These are phyloP conservation scores for Penicillium goetzii DNA, from an alignment of 495 filamentous ascomycete genomes.

Conservation along the genomic window DNA sequence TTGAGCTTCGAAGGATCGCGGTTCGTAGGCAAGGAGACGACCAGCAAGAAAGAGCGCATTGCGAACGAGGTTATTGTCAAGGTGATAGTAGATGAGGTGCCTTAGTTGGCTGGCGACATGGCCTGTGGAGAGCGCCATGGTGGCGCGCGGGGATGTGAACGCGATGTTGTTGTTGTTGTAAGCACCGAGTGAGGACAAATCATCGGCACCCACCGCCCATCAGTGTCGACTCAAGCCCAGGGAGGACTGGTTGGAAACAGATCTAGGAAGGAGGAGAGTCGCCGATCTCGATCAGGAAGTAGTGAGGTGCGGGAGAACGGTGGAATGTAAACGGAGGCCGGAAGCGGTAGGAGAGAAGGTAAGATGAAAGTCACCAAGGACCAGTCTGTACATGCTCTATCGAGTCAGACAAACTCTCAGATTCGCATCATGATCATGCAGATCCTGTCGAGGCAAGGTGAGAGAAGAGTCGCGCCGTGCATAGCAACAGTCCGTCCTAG, in stretches of 20 bases:
- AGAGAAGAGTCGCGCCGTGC: slow-evolving; percentile 10
- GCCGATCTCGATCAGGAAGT: slow-evolving; percentile 20
- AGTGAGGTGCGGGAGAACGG: slow-evolving; percentile 16
- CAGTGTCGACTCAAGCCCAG: slow-evolving; percentile 1
- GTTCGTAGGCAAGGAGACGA: slow-evolving; percentile 81
- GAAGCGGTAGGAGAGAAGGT: slow-evolving; percentile 27
- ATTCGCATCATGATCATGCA: slow-evolving; percentile 18
- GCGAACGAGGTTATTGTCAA: slow-evolving; percentile 84
- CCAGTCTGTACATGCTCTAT: slow-evolving; percentile 17
- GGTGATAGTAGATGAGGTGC: slow-evolving; percentile 86
- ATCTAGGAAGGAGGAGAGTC: slow-evolving; percentile 10
- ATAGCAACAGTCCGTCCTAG: background rate
- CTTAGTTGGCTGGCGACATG: slow-evolving; percentile 75
- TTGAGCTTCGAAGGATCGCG: slow-evolving; percentile 72
- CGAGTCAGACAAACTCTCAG: slow-evolving; percentile 18
- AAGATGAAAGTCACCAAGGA: background rate
- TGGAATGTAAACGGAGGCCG: slow-evolving; percentile 35
- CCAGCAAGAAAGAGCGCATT: slow-evolving; percentile 93
- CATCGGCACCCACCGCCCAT: slow-evolving; percentile 4
- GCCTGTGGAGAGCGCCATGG: slow-evolving; percentile 71
- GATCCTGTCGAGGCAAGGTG: background rate
- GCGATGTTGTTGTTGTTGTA: slow-evolving; percentile 6
- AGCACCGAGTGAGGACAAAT: slow-evolving; percentile 13
- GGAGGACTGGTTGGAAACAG: background rate
- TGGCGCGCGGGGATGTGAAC: slow-evolving; percentile 27